Percentiles rank a stretch among this genome's conserved stretches.
phyloP scores from a whole-genome alignment of 2,329 filamentous ascomycete species.

The Aspergillus awamori region DNA sequence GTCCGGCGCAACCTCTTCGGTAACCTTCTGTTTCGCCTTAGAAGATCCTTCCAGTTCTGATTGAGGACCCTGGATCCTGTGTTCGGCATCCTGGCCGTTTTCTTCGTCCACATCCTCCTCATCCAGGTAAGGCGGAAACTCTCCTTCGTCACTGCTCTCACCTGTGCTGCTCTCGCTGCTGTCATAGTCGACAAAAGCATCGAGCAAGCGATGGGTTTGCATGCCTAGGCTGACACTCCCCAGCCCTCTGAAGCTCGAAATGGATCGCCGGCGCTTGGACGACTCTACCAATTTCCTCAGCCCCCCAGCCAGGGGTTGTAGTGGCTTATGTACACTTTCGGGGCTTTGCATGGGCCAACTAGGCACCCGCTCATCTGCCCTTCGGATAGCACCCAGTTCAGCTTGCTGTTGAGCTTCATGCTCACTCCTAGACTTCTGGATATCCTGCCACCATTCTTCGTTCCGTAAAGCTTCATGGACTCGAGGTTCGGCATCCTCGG shows the following conservation, averaged over 20 bases:
- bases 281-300: slow-evolving; percentile 65
- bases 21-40: slow-evolving; percentile 1
- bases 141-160: slow-evolving; percentile 47
- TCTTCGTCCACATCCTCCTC: slow-evolving; percentile 38
- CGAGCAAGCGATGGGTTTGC: slow-evolving; percentile 71
- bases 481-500: slow-evolving; percentile 59
- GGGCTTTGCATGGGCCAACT: slow-evolving; percentile 60
- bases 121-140: slow-evolving; percentile 45
- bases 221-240: slow-evolving; percentile 70
- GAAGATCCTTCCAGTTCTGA: background rate
- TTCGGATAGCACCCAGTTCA: slow-evolving; percentile 21
- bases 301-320: slow-evolving; percentile 57
- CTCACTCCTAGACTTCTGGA: slow-evolving; percentile 55
- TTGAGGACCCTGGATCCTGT: background rate
- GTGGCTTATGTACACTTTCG: slow-evolving; percentile 50
- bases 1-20: background rate
- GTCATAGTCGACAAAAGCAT: slow-evolving; percentile 60
- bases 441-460: slow-evolving; percentile 82
- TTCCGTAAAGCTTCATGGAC: slow-evolving; percentile 69
- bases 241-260: slow-evolving; percentile 53
- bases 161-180: slow-evolving; percentile 49
- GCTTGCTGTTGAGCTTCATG: slow-evolving; percentile 16
- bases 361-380: slow-evolving; percentile 45
- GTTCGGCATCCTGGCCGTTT: slow-evolving; percentile 14
- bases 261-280: slow-evolving; percentile 56